Evolutionary conservation across 257 asterid species (phyloP), one percentile per base, ranked within the genome.

Genomic region (Cruciata laevipes): DNA sequence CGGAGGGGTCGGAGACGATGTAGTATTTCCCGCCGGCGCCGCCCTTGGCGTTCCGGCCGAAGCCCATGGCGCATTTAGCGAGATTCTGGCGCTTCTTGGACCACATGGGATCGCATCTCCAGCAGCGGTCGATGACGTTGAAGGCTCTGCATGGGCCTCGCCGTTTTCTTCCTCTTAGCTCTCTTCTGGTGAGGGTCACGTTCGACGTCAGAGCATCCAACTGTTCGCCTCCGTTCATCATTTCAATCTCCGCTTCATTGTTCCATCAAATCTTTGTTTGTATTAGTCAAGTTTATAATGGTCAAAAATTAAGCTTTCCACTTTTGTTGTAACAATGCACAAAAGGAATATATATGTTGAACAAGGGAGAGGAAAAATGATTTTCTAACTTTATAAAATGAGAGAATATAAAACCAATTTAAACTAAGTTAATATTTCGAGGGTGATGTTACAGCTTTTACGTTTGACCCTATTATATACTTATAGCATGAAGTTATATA

Each of bases 21-120:
- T 79, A 79, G 68, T 21, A 47, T 13, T 21, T 23, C 3, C 83
- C 83, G 3, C 44, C 76, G 33, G 73, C 67, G 55, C 80, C 83
- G 24, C 83, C 83, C 9, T 17, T 37, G 1, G 83, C 73, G 24
- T 16, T 44, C 27, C 63, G 57, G 3, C 80, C 83, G 25, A 79
- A 79, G 4, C 83, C 83, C 42, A 56, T 12, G 23, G 71, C 78
- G 33, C 83, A 75, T 13, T 75, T 69, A 0, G 80, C 78, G 4
- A 75, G 47, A 24, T 12, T 44, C 31, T 69, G 61, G 23, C 80
- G 70, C 49, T 72, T 32, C 2, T 66, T 35, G 3, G 71, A 70
- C 83, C 83, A 79, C 4, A 56, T 20, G 17, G 42, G 64, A 68
- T 79, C 73, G 32, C 83, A 79, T 69, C 83, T 69, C 83, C 80